Percentiles rank a stretch among this genome's conserved stretches.
Evolutionary conservation across 1,139 yeast genomes (phyloP).

Genomic region (Spathaspora jeffriesii): DNA sequence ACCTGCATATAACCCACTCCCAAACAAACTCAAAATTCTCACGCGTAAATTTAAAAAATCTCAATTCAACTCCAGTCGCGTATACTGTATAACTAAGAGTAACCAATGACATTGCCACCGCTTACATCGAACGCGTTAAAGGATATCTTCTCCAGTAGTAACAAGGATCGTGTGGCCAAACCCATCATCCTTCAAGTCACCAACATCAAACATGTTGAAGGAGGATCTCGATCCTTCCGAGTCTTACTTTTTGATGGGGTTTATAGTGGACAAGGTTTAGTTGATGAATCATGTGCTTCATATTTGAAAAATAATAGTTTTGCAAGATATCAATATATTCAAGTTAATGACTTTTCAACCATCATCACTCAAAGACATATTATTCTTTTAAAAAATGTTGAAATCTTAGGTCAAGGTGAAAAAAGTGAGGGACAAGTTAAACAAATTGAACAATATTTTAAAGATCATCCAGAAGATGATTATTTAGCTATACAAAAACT

Average conservation of each 20-base stretch:
- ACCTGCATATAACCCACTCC: too few relatives aligned
- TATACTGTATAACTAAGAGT: too few relatives aligned
- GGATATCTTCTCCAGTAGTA: conserved; percentile 24
- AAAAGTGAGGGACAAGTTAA: conserved; percentile 26
- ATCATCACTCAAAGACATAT: conserved; percentile 55
- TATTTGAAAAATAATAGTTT: conserved; percentile 50
- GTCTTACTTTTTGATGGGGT: conserved; percentile 66
- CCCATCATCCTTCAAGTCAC: conserved; percentile 50
- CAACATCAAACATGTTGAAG: conserved; percentile 45
- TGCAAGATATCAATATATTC: conserved; percentile 31
- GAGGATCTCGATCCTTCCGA: conserved; percentile 50
- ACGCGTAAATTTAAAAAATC: too few relatives aligned
- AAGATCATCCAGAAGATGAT: conserved; percentile 56
- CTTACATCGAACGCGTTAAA: conserved; percentile 26
- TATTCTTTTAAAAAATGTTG: conserved; percentile 53
- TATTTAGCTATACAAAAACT: conserved; percentile 22
- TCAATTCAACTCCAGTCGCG: too few relatives aligned
- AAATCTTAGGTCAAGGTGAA: conserved; percentile 42
- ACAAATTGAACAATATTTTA: conserved; percentile 54
- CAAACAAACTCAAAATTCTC: too few relatives aligned
- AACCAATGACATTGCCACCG: conserved; percentile 6
- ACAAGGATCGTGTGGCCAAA: conserved; percentile 20
- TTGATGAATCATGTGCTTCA: conserved; percentile 59
- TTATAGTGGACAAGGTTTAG: conserved; percentile 62
- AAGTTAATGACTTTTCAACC: conserved; percentile 44